These are phyloP conservation scores for Botryosphaeria dothidea DNA, from an alignment of 2,329 filamentous ascomycete genomes.

Conservation along the genomic window DNA sequence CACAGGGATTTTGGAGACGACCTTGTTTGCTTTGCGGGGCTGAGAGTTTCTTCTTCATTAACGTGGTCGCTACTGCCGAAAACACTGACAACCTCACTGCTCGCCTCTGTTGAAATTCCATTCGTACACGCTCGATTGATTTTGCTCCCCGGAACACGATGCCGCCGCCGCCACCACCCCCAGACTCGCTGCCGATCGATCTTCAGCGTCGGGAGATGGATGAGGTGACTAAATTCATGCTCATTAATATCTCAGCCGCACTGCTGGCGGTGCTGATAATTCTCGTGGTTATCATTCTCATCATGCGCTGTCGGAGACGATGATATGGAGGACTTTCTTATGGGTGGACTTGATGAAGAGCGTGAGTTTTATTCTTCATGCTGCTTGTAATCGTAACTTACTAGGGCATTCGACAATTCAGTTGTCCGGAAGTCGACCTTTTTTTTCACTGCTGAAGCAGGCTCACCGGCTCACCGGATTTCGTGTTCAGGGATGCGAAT, in stretches of 20 bases:
- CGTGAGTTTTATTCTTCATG: not conserved
- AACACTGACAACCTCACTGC: not conserved
- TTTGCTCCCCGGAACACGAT: not conserved
- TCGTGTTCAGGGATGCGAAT: too few relatives aligned
- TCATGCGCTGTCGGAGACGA: not conserved
- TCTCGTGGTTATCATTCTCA: not conserved
- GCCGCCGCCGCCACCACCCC: not conserved
- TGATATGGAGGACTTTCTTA: not conserved
- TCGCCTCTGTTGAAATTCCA: too few relatives aligned
- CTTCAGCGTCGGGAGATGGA: not conserved
- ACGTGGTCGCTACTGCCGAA: not conserved
- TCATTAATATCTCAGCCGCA: not conserved
- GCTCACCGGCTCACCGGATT: too few relatives aligned
- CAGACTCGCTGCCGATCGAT: not conserved
- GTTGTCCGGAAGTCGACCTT: too few relatives aligned
- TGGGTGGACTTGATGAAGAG: too few relatives aligned
- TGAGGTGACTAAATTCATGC: not conserved
- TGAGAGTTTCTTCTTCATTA: not conserved
- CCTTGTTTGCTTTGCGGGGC: not conserved
- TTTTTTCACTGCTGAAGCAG: too few relatives aligned
- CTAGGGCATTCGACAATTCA: too few relatives aligned
- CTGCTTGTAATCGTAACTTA: too few relatives aligned
- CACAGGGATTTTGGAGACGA: not conserved
- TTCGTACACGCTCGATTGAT: too few relatives aligned
- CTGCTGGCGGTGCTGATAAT: not conserved